Evolutionary conservation across 1,284 basidiomycete genomes (phyloP), one percentile per base, ranked within the genome.

Genomic region (Ceratobasidium sp.): DNA sequence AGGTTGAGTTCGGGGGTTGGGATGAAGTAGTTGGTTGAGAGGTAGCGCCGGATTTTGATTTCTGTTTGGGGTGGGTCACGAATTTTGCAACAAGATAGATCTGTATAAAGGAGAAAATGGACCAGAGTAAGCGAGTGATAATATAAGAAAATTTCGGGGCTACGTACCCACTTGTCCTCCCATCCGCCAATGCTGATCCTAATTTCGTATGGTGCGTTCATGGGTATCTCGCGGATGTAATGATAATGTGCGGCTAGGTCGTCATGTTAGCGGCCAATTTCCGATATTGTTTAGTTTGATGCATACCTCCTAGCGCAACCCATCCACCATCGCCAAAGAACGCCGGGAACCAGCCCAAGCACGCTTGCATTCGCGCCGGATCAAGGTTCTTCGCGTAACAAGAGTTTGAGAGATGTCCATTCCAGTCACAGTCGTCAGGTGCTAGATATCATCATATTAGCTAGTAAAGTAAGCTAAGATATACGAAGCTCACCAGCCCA

Each of bases 151-250:
- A 2, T 33, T 33, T 33, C 4, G 33, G 33, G 33, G 33, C 75
- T 33, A 84, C 90, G 81, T 80, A 94, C 93, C 95, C 95, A 96
- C 89, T 96, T 96, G 68, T 92, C 87, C 78, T 95, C 95, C 94
- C 94, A 96, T 2, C 90, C 88, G 3, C 86, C 92, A 20, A 93
- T 84, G 48, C 84, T 87, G 20, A 90, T 84, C 73, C 93, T 88
- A 46, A 96, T 89, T 83, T 94, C 90, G 82, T 94, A 96, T 7
- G 84, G 83, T 44, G 69, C 44, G 42, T 73, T 73, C 6, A 73
- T 28, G 15, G 70, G 70, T 23, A 73, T 73, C 28, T 73, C 70
- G 1, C 70, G 54, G n/a, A 73, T 73, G n/a, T 61, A 73, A 50
- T 73, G 70, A 38, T 73, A 73, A 38, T 73, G 70, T 1, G 70